phyloP scores from a whole-genome alignment of 108 stramenopile genomes.

The Schizochytrium sp. region DNA sequence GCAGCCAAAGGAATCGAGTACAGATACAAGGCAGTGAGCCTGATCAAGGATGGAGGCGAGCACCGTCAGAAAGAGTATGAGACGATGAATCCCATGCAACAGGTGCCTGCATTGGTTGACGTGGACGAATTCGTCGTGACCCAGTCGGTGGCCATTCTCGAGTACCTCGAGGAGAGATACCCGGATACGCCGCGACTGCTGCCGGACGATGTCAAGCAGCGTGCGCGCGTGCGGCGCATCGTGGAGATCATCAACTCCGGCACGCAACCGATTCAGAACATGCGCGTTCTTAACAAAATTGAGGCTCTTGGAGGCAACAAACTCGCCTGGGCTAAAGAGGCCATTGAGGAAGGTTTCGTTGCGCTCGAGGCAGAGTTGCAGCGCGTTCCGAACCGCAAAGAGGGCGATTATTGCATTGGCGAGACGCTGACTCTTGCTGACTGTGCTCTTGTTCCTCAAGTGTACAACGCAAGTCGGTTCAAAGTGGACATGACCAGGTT shows the following conservation, averaged over 20 bases:
- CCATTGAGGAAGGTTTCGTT: neutral
- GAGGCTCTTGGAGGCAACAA: neutral
- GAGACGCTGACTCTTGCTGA: slow-evolving; percentile 24
- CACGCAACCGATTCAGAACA: slow-evolving; percentile 29
- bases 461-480: slow-evolving; percentile 32
- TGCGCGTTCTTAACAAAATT: slow-evolving; percentile 15
- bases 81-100: slow-evolving; percentile 45
- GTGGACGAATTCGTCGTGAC: slow-evolving; percentile 31
- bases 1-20: slow-evolving; percentile 25
- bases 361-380: slow-evolving; percentile 19
- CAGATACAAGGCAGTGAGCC: slow-evolving; percentile 22
- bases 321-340: neutral
- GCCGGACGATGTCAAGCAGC: neutral
- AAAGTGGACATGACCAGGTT: slow-evolving; percentile 15
- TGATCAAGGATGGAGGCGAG: slow-evolving; percentile 21
- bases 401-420: neutral
- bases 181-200: neutral
- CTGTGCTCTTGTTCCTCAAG: slow-evolving; percentile 27
- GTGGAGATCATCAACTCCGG: slow-evolving; percentile 22
- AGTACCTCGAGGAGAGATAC: slow-evolving; percentile 47
- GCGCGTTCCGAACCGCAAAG: neutral
- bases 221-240: slow-evolving; percentile 11
- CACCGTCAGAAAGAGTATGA: slow-evolving; percentile 25
- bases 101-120: slow-evolving; percentile 49
- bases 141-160: slow-evolving; percentile 54